A percentile compares a stretch with the other conserved stretches of the same genome.
These are phyloP conservation scores for Athelia sp. DNA, from an alignment of 1,284 basidiomycete species.

Conservation along the genomic window DNA sequence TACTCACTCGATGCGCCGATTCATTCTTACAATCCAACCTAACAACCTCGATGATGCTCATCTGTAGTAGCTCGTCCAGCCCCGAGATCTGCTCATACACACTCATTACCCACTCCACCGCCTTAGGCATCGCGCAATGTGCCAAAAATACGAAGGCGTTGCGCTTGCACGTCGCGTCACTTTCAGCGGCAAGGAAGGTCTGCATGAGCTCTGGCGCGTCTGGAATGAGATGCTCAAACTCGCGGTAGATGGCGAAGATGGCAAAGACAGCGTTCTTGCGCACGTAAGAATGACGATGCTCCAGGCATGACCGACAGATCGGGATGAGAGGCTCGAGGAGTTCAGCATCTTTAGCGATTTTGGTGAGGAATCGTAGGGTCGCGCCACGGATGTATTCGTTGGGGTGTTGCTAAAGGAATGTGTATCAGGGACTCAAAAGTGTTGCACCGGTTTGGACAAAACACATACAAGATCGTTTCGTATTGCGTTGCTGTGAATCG, in stretches of 20 bases:
- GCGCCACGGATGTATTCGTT: conserved; percentile 99
- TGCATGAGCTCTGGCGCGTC: conserved; percentile 97
- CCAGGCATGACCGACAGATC: conserved; percentile 89
- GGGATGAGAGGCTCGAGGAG: conserved; percentile 96
- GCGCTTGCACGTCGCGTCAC: conserved; percentile 94
- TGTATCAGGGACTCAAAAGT: not conserved
- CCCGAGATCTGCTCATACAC: conserved; percentile 82
- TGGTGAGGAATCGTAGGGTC: conserved; percentile 94
- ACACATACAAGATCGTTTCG: conserved; percentile 87
- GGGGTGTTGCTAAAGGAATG: conserved; percentile 80
- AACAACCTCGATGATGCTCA: conserved; percentile 95
- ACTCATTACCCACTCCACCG: conserved; percentile 86
- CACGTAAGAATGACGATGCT: conserved; percentile 98
- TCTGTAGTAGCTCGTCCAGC: conserved; percentile 94
- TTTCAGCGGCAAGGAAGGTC: conserved; percentile 96
- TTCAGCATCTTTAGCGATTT: conserved; percentile 90
- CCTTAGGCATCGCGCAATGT: conserved; percentile 84
- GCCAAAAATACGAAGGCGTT: conserved; percentile 97
- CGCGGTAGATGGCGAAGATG: conserved; percentile 90
- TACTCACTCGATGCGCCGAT: conserved; percentile 69
- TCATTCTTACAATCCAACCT: conserved; percentile 87
- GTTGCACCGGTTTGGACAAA: conserved; percentile 1
- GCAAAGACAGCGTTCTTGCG: conserved; percentile 99
- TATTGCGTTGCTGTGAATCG: conserved; percentile 77
- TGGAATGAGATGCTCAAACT: conserved; percentile 92